Base-by-base conservation (phyloP, 2,329 filamentous ascomycete genomes). In the Pezizomycotina sp. region DNA sequence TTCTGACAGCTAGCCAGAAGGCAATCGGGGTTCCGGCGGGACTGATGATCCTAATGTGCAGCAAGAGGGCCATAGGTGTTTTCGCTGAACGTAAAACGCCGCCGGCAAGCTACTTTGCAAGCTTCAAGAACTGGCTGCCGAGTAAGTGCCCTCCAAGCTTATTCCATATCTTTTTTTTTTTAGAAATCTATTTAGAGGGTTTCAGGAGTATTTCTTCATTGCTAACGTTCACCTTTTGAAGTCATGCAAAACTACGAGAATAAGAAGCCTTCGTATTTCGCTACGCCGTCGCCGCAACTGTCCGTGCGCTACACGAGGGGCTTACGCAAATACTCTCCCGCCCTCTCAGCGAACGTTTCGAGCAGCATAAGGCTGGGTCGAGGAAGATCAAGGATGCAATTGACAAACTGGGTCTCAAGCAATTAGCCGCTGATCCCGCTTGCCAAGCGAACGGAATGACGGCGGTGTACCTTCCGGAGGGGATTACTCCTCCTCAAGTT, bases 171-270 rank as follows among this genome's bases (percentile, higher is more conserved):
- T 6, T 18, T 6, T 13, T 13, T 13, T 19, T 14, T 13, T 22
- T 13, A 33, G 1, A 24, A 10, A 16, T 14, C 8, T 15, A 36
- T 19, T 28, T 28, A 31, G 31, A 22, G 24, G 19, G n/a, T 27
- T 6, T 16, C 3, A 9, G 13, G 5, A 41, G 9, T 30, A 16
- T 26, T 4, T 12, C 41, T 36, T 26, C 38, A 18, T 15, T 15
- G 16, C 2, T 19, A 29, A 27, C 31, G 7, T 27, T 34, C 28
- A 6, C 12, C n/a, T 20, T 9, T 13, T 10, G 28, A 42, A 80
- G 77, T 98, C 60, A 95, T 98, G 86, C 74, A 89, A 63, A 95
- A 93, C 63, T 98, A 98, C 60, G 89, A 98, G 63, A 81, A 82
- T 47, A 82, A 84, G 65, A 98, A 95, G 64, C 73, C 89, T 23